Conservation (phyloP, 2,329 filamentous ascomycete genomes). For the Botrytis medusae region DNA sequence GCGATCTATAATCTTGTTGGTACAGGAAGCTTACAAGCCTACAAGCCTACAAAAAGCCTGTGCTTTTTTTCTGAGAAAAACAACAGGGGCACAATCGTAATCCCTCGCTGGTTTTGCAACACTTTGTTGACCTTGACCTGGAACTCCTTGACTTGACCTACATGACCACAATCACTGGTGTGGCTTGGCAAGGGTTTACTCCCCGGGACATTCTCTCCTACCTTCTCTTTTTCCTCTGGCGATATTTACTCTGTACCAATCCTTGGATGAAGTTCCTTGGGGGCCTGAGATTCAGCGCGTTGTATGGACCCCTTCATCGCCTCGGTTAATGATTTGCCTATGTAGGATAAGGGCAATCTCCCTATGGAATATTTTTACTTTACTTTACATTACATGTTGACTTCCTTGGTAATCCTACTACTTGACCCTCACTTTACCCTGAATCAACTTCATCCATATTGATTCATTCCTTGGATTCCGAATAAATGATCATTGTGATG, state of each 20-base stretch:
- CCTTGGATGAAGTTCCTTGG: slow-evolving; percentile 13
- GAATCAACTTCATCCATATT: slow-evolving; percentile 1
- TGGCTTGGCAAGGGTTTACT: slow-evolving; percentile 25
- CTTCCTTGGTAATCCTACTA: neutral
- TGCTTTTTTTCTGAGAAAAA: slow-evolving; percentile 3
- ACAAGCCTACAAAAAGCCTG: slow-evolving; percentile 18
- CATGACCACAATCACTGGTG: slow-evolving; percentile 20
- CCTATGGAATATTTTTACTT: slow-evolving; percentile 1
- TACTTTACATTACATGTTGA: neutral
- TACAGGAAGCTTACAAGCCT: slow-evolving; percentile 8
- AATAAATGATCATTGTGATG: neutral
- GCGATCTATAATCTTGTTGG: slow-evolving; percentile 22
- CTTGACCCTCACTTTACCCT: slow-evolving; percentile 19
- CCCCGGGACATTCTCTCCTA: neutral
- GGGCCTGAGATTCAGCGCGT: slow-evolving; percentile 23
- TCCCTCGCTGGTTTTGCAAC: slow-evolving; percentile 13
- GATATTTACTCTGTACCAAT: slow-evolving; percentile 4
- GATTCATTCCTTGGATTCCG: neutral
- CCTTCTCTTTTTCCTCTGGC: neutral
- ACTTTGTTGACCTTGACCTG: neutral
- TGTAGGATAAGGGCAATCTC: neutral
- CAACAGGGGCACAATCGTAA: slow-evolving; percentile 7
- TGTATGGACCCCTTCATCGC: slow-evolving; percentile 22
- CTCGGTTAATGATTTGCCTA: slow-evolving; percentile 4
- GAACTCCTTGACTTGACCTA: slow-evolving; percentile 15